A percentile compares a stretch with the other conserved stretches of the same genome.
Conservation (phyloP, 257 asterid species). For the Penstemon barbatus region DNA sequence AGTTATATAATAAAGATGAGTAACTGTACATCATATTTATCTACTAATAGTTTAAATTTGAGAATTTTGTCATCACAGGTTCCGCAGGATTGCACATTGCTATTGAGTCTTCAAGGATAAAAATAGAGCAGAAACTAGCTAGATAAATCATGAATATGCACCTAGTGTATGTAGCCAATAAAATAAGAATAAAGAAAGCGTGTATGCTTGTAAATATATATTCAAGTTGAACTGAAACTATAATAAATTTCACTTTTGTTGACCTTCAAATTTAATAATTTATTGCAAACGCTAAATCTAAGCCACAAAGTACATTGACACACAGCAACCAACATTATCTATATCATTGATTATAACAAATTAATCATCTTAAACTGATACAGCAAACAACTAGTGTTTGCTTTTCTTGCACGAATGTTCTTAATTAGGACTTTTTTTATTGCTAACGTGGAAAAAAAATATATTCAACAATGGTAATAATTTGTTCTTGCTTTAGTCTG, state of each 20-base stretch:
- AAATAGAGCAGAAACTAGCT: background rate
- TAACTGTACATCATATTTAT: background rate
- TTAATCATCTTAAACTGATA: background rate
- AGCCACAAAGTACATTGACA: too few relatives aligned
- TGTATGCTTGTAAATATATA: slow-evolving; percentile 9
- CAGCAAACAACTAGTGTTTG: background rate
- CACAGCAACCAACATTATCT: too few relatives aligned
- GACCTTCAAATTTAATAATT: too few relatives aligned
- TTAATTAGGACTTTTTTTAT: background rate
- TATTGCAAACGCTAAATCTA: too few relatives aligned
- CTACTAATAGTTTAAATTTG: background rate
- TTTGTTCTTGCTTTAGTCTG: too few relatives aligned
- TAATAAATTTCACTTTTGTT: too few relatives aligned
- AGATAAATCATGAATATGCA: background rate
- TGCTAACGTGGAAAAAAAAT: background rate
- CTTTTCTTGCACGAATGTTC: slow-evolving; percentile 8
- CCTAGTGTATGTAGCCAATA: background rate
- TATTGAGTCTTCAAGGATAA: background rate
- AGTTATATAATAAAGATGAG: background rate
- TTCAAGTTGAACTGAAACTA: background rate
- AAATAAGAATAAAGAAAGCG: background rate
- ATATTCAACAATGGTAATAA: too few relatives aligned
- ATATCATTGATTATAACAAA: background rate
- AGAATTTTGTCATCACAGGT: background rate
- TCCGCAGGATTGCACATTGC: background rate